Conservation (phyloP, 495 filamentous ascomycete species). For the Xylaria telfairii region DNA sequence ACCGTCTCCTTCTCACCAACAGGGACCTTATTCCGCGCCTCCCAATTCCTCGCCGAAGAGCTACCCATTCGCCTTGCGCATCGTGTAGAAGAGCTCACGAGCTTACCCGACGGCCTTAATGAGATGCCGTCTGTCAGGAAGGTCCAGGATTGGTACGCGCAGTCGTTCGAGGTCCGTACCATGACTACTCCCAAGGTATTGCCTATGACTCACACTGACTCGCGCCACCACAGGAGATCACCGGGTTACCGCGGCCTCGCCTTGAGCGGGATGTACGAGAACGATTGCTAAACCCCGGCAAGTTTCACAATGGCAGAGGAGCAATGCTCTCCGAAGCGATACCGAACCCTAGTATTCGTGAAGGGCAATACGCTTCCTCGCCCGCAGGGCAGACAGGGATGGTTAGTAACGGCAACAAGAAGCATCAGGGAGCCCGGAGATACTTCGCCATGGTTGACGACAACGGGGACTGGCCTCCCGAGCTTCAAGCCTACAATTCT, state of each 20-base stretch:
- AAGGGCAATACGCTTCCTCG: conserved; percentile 85
- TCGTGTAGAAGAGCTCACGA: conserved; percentile 88
- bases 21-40: conserved; percentile 96
- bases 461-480: conserved; percentile 88
- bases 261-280: conserved; percentile 79
- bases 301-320: conserved; percentile 58
- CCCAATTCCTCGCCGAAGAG: conserved; percentile 98
- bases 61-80: conserved; percentile 96
- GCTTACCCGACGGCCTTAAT: conserved; percentile 94
- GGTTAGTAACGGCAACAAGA: conserved; percentile 55
- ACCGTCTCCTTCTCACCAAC: conserved; percentile 29
- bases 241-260: conserved; percentile 75
- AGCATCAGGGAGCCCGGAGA: conserved; percentile 64
- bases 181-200: conserved; percentile 13
- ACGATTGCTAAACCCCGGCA: conserved; percentile 75
- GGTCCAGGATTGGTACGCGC: conserved; percentile 98
- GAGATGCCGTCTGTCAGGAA: conserved; percentile 97
- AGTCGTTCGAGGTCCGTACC: conserved; percentile 90
- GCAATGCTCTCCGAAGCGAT: conserved; percentile 79
- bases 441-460: conserved; percentile 95
- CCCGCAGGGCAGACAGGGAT: conserved; percentile 60
- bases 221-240: conserved; percentile 76
- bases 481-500: conserved; percentile 91
- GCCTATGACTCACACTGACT: conserved; percentile 33
- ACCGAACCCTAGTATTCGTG: conserved; percentile 84